Percentiles rank a stretch among this genome's conserved stretches.
phyloP scores from a whole-genome alignment of 2,329 filamentous ascomycete species.

The Pseudogymnoascus sp. region DNA sequence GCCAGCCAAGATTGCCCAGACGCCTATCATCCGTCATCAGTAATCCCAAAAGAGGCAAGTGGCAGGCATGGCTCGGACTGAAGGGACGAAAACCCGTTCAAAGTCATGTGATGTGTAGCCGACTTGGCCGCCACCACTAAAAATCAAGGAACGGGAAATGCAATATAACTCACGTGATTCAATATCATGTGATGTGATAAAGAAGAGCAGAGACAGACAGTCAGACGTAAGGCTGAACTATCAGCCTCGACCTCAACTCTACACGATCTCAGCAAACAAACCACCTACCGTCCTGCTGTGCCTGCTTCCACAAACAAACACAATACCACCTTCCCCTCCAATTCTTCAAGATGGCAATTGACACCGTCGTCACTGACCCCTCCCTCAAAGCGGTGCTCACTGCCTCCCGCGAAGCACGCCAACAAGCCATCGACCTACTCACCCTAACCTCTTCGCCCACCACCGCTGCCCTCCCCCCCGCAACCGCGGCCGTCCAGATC shows the following conservation, averaged over 20 bases:
- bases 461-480: slow-evolving; percentile 37
- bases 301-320: neutral
- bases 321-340: neutral
- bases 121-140: neutral
- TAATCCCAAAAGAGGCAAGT: neutral
- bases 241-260: slow-evolving; percentile 6
- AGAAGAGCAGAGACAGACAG: neutral
- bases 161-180: neutral
- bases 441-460: slow-evolving; percentile 51
- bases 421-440: slow-evolving; percentile 63
- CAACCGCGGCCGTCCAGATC: slow-evolving; percentile 49
- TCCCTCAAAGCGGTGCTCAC: slow-evolving; percentile 61
- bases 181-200: neutral
- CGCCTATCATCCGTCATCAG: neutral
- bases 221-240: neutral
- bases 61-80: neutral
- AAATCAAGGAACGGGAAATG: neutral
- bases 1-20: neutral
- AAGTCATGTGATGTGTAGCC: neutral
- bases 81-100: neutral
- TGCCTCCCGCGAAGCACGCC: slow-evolving; percentile 64
- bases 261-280: neutral
- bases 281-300: neutral
- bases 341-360: slow-evolving; percentile 42
- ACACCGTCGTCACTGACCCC: slow-evolving; percentile 55